Evolutionary conservation across 306 rosid genomes (phyloP), one percentile per base, ranked within the genome.

Genomic region (Herpetospermum pedunculosum): DNA sequence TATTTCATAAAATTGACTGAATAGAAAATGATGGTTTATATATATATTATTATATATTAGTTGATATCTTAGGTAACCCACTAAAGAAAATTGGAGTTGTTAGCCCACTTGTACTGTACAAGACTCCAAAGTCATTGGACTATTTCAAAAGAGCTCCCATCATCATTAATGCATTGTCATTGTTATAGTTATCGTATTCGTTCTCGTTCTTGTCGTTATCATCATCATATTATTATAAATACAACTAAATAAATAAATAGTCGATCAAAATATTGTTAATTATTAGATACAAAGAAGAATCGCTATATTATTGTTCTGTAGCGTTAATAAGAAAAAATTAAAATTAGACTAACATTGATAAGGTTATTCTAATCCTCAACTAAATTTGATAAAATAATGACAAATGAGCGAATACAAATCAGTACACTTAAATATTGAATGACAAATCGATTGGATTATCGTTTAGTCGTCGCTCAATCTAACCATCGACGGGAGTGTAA

Each of bases 61-160:
- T 38, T 64, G 48, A 44, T 21, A 38, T 23, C 72, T 65, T 65
- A 40, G 72, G 52, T 63, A 37, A 63, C 16, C 70, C 30, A 63
- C 47, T 21, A 10, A 37, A 63, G 70, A 63, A 63, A 35, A n/a
- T 37, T 65, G 50, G 18, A 65, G 50, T 65, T 13, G 70, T 65
- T 63, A 41, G 34, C n/a, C 72, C 72, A 65, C 72, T 38, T 38
- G 50, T 34, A 65, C 23, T 5, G 21, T 41, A 40, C 72, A 40
- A 64, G 10, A n/a, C 72, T 65, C 72, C 72, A 65, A 65, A 65
- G 72, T 40, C 72, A 2, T 65, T 65, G 72, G 72, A 65, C 50
- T 23, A 0, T 65, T 65, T 65, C 72, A 11, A 65, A 38, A n/a
- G 44, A 19, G 50, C 40, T 41, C 19, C 32, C 34, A 38, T 65